phyloP scores from a whole-genome alignment of 176 grass and related monocot genomes.

The Thalia dealbata region DNA sequence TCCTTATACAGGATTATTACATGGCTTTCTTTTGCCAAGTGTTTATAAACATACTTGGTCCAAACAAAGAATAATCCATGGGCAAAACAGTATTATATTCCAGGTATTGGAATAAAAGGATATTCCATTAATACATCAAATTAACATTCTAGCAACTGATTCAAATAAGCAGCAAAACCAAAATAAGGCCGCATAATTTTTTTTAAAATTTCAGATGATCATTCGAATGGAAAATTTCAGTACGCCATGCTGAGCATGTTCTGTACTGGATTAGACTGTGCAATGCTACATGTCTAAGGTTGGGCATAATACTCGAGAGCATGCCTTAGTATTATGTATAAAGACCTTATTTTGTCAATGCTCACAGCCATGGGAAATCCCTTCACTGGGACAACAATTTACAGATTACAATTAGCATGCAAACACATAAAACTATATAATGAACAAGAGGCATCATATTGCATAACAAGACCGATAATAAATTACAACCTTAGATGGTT shows the following conservation, averaged over 20 bases:
- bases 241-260: too few relatives aligned
- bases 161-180: too few relatives aligned
- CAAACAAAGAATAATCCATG: not conserved
- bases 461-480: conserved; percentile 2
- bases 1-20: not conserved
- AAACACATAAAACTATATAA: not conserved
- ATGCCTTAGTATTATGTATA: not conserved
- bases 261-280: too few relatives aligned
- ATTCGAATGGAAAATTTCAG: too few relatives aligned
- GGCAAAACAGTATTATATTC: not conserved
- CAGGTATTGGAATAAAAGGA: not conserved
- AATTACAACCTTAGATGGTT: conserved; percentile 48
- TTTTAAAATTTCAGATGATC: too few relatives aligned
- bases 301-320: not conserved
- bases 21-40: not conserved
- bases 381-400: not conserved
- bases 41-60: not conserved
- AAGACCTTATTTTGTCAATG: not conserved
- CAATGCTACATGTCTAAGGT: too few relatives aligned
- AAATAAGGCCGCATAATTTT: too few relatives aligned
- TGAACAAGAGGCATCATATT: not conserved
- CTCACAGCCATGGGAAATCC: not conserved
- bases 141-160: too few relatives aligned
- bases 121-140: not conserved
- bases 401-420: not conserved